phyloP scores from a whole-genome alignment of 768 basidiomycete species.

The Chalciporus pseudorubinellus region DNA sequence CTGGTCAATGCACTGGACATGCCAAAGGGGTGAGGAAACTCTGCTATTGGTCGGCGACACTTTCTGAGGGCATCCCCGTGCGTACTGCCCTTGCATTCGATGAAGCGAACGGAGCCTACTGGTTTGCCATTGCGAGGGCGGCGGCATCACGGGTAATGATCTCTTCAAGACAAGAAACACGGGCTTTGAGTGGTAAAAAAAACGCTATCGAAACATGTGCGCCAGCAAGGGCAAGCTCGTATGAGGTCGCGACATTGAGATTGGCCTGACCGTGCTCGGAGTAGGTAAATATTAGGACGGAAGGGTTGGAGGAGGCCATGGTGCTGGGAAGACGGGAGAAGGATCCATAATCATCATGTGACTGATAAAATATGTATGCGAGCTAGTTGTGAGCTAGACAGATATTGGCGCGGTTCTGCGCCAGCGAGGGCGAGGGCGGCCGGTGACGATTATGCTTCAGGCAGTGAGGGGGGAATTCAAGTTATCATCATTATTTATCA shows the following conservation, averaged over 20 bases:
- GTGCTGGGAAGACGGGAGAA: background rate
- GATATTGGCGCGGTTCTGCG: too few relatives aligned
- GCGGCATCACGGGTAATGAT: background rate
- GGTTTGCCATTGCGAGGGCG: background rate
- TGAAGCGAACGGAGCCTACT: conserved; percentile 3
- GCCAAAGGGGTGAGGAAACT: background rate
- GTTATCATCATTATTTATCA: background rate
- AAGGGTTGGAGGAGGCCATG: background rate
- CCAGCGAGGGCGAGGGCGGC: too few relatives aligned
- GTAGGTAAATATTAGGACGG: conserved; percentile 12
- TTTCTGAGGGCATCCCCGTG: background rate
- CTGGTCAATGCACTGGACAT: conserved; percentile 3
- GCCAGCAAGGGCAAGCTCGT: conserved; percentile 13
- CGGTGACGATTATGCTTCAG: too few relatives aligned
- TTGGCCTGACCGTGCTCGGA: conserved; percentile 7
- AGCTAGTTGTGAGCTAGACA: too few relatives aligned
- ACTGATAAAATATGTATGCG: background rate
- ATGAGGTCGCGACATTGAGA: conserved; percentile 10
- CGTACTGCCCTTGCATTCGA: background rate
- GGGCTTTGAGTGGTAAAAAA: conserved; percentile 7
- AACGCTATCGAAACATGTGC: conserved; percentile 10
- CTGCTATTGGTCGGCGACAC: background rate
- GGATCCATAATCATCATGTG: background rate
- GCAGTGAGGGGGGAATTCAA: too few relatives aligned
- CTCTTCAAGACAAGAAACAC: conserved; percentile 9